Conservation (phyloP, 495 filamentous ascomycete species). For the Halenospora varia region DNA sequence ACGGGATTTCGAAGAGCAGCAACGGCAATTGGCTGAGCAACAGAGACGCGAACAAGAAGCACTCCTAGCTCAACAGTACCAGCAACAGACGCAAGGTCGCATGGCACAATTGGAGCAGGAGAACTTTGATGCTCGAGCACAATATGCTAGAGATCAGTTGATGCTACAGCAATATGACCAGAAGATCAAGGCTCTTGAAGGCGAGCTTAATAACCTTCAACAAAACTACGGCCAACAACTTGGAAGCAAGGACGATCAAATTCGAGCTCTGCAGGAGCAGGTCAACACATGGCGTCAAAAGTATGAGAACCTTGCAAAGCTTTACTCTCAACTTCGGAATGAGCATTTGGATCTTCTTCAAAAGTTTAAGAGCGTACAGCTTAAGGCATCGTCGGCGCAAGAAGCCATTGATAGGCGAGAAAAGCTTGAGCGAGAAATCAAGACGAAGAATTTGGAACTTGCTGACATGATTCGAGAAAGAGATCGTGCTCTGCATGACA, state of each 20-base stretch:
- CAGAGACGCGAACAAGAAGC: conserved; percentile 88
- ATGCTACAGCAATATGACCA: conserved; percentile 96
- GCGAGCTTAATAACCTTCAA: conserved; percentile 77
- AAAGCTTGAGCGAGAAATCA: conserved; percentile 93
- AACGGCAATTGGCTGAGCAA: conserved; percentile 81
- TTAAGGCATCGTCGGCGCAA: conserved; percentile 93
- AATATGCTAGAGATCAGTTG: conserved; percentile 94
- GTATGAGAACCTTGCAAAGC: conserved; percentile 92
- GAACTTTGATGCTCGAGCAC: conserved; percentile 88
- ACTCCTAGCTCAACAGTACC: conserved; percentile 77
- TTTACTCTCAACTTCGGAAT: conserved; percentile 92
- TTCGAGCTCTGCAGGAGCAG: conserved; percentile 86
- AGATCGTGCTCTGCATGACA: conserved; percentile 90
- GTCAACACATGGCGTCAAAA: conserved; percentile 96
- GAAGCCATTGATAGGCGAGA: conserved; percentile 94
- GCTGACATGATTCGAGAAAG: conserved; percentile 98
- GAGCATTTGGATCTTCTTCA: conserved; percentile 93
- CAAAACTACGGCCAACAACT: conserved; percentile 81
- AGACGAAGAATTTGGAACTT: conserved; percentile 96
- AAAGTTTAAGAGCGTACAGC: conserved; percentile 91
- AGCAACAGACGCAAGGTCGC: conserved; percentile 87
- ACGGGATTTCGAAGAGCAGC: conserved; percentile 91
- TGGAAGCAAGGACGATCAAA: conserved; percentile 88
- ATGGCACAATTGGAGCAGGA: conserved; percentile 92
- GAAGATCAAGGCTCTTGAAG: conserved; percentile 86